Conservation (phyloP, 805 yeast species). For the Zygoascus biomembranicola region DNA sequence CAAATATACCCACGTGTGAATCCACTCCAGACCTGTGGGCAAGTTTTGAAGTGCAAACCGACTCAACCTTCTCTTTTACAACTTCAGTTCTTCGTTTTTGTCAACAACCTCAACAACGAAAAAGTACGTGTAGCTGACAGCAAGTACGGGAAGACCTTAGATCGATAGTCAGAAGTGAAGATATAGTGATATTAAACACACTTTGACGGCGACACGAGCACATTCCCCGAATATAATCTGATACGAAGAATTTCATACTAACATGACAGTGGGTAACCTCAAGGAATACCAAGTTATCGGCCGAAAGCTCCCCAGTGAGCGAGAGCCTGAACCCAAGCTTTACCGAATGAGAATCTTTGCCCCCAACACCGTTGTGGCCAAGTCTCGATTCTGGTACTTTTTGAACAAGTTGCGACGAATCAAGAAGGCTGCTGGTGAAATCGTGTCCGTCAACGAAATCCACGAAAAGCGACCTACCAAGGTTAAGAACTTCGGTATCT, state of each 20-base stretch:
- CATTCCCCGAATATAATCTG: neutral
- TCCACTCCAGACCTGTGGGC: neutral
- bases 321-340: constrained; percentile 99
- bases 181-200: too few relatives aligned
- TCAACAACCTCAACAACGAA: neutral
- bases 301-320: constrained; percentile 99
- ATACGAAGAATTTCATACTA: neutral
- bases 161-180: too few relatives aligned
- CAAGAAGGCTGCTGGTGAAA: constrained; percentile 99
- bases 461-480: constrained; percentile 95
- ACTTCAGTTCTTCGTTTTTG: neutral
- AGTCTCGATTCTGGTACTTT: constrained; percentile 99
- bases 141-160: too few relatives aligned
- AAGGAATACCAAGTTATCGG: constrained; percentile 99
- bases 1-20: neutral
- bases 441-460: constrained; percentile 86
- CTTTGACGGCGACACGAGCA: too few relatives aligned
- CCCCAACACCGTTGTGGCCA: constrained; percentile 97
- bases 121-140: neutral
- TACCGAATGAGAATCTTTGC: constrained; percentile 99
- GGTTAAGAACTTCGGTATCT: constrained; percentile 99
- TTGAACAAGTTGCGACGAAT: constrained; percentile 98
- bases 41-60: neutral
- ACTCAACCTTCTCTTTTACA: neutral
- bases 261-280: constrained; percentile 71